Percentiles rank a stretch among this genome's conserved stretches.
phyloP scores from a whole-genome alignment of 805 yeast species.

The Saccharomycopsis vini region DNA sequence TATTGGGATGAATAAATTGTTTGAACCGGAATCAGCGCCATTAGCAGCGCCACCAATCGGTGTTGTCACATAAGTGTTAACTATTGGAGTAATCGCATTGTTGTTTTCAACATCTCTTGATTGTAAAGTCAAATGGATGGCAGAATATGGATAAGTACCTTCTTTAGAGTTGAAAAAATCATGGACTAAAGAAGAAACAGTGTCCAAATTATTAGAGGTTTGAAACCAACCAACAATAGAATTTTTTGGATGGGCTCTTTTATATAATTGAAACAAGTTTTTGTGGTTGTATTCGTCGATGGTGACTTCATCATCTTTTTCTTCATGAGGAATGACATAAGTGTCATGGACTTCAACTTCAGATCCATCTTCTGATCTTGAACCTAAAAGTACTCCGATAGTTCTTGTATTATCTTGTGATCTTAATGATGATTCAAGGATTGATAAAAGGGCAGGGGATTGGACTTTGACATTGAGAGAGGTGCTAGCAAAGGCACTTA shows the following conservation, averaged over 20 bases:
- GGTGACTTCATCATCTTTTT: slow-evolving; percentile 64
- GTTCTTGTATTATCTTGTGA: slow-evolving; percentile 51
- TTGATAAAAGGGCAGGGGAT: slow-evolving; percentile 65
- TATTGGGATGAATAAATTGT: slow-evolving; percentile 51
- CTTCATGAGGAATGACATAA: slow-evolving; percentile 74
- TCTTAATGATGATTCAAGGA: slow-evolving; percentile 62
- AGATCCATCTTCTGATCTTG: slow-evolving; percentile 74
- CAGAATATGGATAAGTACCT: slow-evolving; percentile 67
- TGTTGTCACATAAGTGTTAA: slow-evolving; percentile 68
- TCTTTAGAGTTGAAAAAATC: slow-evolving; percentile 68
- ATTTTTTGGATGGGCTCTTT: slow-evolving; percentile 71
- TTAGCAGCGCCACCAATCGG: slow-evolving; percentile 47
- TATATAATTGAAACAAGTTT: slow-evolving; percentile 59
- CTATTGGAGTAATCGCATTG: slow-evolving; percentile 43
- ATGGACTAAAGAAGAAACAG: slow-evolving; percentile 68
- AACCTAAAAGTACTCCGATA: slow-evolving; percentile 76
- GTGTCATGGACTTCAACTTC: slow-evolving; percentile 66
- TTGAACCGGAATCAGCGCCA: slow-evolving; percentile 24
- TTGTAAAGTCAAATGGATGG: slow-evolving; percentile 69
- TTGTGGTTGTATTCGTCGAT: slow-evolving; percentile 72
- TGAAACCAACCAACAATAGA: slow-evolving; percentile 83
- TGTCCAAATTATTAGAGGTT: slow-evolving; percentile 49
- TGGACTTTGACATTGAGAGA: slow-evolving; percentile 51
- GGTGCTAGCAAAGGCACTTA: slow-evolving; percentile 25
- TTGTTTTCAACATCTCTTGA: slow-evolving; percentile 39